Evolutionary conservation across 1,139 yeast species (phyloP).

Genomic region (Candida sojae): DNA sequence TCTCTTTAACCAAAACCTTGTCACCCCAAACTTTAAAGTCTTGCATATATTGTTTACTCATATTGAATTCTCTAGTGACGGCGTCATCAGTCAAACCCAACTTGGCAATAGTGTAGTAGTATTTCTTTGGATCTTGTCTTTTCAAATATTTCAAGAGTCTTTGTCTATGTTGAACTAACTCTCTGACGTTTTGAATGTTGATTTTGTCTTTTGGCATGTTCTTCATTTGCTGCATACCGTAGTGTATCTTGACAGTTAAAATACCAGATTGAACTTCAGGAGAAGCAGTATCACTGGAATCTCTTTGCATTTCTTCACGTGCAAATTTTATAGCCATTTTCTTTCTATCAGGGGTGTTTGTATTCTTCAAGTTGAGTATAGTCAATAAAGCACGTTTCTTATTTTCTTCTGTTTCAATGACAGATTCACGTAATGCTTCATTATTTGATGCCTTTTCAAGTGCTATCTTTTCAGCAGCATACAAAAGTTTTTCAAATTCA

Average conservation of each 20-base stretch:
- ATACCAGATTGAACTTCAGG: constrained; percentile 96
- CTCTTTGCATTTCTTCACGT: constrained; percentile 74
- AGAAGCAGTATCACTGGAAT: constrained; percentile 91
- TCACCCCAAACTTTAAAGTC: constrained; percentile 83
- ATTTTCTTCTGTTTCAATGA: constrained; percentile 48
- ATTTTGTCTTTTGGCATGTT: constrained; percentile 72
- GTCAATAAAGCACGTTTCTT: constrained; percentile 73
- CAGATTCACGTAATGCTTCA: constrained; percentile 47
- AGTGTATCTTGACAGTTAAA: constrained; percentile 77
- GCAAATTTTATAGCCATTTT: constrained; percentile 67
- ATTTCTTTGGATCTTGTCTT: constrained; percentile 73
- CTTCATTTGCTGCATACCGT: constrained; percentile 74
- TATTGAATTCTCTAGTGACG: constrained; percentile 75
- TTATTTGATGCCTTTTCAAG: constrained; percentile 24
- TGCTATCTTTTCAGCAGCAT: constrained; percentile 65
- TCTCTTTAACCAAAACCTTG: constrained; percentile 45
- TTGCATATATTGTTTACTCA: constrained; percentile 83
- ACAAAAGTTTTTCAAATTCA: constrained; percentile 74
- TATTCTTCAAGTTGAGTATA: constrained; percentile 72
- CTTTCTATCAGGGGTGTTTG: constrained; percentile 58
- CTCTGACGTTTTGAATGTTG: constrained; percentile 70
- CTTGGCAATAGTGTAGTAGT: constrained; percentile 83
- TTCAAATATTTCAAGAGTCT: constrained; percentile 78
- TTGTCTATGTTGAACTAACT: constrained; percentile 88
- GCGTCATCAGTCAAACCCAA: constrained; percentile 84